Evolutionary conservation across 345 rosid genomes (phyloP).

Genomic region (Syzygium grande): DNA sequence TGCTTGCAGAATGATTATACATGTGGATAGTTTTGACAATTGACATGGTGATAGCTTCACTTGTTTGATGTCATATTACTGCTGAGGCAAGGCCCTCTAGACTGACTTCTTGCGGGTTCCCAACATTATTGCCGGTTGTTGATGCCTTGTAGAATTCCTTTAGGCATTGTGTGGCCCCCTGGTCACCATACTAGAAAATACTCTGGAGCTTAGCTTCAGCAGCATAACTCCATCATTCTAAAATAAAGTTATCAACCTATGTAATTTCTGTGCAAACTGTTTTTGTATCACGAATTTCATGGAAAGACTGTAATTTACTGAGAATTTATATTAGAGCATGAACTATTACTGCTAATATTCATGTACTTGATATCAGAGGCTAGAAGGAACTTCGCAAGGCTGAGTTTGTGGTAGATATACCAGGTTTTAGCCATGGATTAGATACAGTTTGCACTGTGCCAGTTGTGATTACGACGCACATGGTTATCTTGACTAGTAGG

Average conservation of each 20-base stretch:
- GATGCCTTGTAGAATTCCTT: background rate
- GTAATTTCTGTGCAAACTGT: background rate
- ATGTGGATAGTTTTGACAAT: background rate
- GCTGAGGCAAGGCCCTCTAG: background rate
- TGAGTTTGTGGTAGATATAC: background rate
- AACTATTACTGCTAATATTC: background rate
- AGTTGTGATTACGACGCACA: background rate
- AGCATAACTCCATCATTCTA: background rate
- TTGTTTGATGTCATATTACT: background rate
- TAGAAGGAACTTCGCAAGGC: background rate
- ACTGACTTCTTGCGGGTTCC: background rate
- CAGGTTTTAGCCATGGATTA: background rate
- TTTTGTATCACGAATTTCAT: background rate
- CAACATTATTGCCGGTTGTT: background rate
- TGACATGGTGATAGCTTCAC: background rate
- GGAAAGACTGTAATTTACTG: background rate
- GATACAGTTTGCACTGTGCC: background rate
- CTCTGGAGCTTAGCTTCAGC: background rate
- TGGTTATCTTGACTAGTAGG: background rate
- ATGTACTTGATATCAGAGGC: background rate
- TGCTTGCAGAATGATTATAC: constrained; percentile 24
- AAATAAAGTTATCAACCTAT: background rate
- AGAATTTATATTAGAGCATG: background rate
- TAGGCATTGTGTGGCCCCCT: background rate
- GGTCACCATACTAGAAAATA: background rate